phyloP scores from a whole-genome alignment of 1,284 basidiomycete genomes.

The Naganishia sp. region DNA sequence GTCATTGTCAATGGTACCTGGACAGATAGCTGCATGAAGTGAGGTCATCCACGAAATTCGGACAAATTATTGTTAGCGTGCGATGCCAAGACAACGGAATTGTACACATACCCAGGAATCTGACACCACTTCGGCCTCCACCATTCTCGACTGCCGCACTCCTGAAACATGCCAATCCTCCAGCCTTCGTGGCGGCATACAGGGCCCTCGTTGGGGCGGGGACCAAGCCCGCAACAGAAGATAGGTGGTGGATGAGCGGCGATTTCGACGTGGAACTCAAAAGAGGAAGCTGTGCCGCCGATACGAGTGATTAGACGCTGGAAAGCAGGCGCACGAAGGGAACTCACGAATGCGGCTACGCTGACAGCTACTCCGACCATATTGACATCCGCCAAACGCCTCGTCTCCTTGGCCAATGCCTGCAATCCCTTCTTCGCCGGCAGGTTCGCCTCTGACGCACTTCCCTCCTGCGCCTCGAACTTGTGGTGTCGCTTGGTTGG shows the following conservation, averaged over 20 bases:
- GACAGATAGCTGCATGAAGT: conserved; percentile 53
- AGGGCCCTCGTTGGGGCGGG: conserved; percentile 82
- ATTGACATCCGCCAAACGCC: conserved; percentile 54
- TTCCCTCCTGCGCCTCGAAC: conserved; percentile 9
- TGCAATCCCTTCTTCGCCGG: conserved; percentile 49
- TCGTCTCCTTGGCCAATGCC: conserved; percentile 50
- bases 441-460: conserved; percentile 9
- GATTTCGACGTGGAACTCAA: conserved; percentile 67
- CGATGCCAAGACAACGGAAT: neutral
- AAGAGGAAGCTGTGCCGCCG: conserved; percentile 66
- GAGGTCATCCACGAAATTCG: neutral
- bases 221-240: conserved; percentile 75
- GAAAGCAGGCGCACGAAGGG: neutral
- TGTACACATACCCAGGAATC: conserved; percentile 49
- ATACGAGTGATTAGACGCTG: too few species aligned
- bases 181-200: conserved; percentile 81
- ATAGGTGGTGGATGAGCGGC: conserved; percentile 77
- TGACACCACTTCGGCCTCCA: conserved; percentile 49
- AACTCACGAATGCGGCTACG: conserved; percentile 54
- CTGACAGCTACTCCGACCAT: conserved; percentile 56
- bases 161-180: conserved; percentile 73
- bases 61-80: neutral
- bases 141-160: conserved; percentile 62
- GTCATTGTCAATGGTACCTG: conserved; percentile 63
- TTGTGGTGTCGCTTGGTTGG: conserved; percentile 8